Evolutionary conservation across 257 asterid species (phyloP), one percentile per base, ranked within the genome.

Genomic region (Petunia axillaris): DNA sequence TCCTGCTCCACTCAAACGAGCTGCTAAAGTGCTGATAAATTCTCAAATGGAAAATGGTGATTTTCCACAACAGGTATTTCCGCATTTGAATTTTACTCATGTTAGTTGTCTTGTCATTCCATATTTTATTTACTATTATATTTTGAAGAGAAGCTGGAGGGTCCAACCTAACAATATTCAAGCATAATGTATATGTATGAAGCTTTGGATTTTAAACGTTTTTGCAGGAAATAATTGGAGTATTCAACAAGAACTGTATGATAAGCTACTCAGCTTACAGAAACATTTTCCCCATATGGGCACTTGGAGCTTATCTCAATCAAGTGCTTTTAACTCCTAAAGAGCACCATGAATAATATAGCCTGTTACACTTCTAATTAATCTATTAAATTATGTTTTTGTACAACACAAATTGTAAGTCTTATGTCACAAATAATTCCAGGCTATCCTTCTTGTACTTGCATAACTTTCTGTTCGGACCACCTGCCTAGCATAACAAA

Each of bases 261-360:
- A 89, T 93, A 83, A 92, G 91, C 82, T 93, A 88, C 85, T 88
- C 97, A 6, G 81, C 91, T 6, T 93, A 90, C 78, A 87, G 93
- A 84, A 90, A 87, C 66, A 89, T 93, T 52, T 92, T 92, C 64
- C 93, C 97, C 10, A 90, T 91, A 64, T 92, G 98, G 98, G 97
- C 98, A 3, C 93, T 93, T 54, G 98, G 97, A 41, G 87, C 64
- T 58, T 93, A 90, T 82, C 94, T 89, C 82, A 89, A 93, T 84
- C 85, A 84, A 82, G 96, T 91, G 40, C 38, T 89, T 81, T 79
- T 83, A 43, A 38, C 82, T 25, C 58, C 83, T 2, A 59, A 13
- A 14, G 11, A 46, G 16, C n/a, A 70, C 10, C 16, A 25, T 46
- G 59, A 70, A 46, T 46, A 25, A 25, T 25, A 25, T 25, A 70